phyloP scores from a whole-genome alignment of 1,139 yeast species.

The Taphrina wiesneri region DNA sequence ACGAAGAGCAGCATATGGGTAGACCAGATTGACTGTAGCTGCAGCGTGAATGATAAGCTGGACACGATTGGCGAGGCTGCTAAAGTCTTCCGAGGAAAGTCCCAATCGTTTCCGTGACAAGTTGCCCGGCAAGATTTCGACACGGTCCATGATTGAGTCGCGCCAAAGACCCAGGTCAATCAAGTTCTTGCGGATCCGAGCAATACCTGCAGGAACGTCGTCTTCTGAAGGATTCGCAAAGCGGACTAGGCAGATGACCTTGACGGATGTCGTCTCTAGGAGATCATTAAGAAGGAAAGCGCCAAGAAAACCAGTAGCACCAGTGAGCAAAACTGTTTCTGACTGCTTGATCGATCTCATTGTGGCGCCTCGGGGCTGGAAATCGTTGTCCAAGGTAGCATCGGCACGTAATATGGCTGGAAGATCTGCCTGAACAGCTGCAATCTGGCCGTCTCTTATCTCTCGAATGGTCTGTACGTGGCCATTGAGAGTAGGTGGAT shows the following conservation, averaged over 20 bases:
- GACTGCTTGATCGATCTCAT: conserved; percentile 9
- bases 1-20: conserved; percentile 83
- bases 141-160: conserved; percentile 57
- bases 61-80: conserved; percentile 55
- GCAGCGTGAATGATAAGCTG: conserved; percentile 93
- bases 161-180: conserved; percentile 85
- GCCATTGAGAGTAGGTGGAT: conserved; percentile 76
- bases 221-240: conserved; percentile 61
- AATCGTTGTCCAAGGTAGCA: conserved; percentile 41
- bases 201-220: conserved; percentile 54
- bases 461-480: conserved; percentile 65
- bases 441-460: conserved; percentile 19
- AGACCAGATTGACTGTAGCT: conserved; percentile 97
- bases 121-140: conserved; percentile 80
- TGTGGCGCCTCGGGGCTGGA: conserved; percentile 12
- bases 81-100: conserved; percentile 60
- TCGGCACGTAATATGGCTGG: conserved; percentile 66
- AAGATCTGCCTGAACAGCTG: conserved; percentile 54
- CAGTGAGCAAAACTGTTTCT: conserved; percentile 79
- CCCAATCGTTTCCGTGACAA: conserved; percentile 73
- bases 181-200: conserved; percentile 73
- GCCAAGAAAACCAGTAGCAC: conserved; percentile 94
- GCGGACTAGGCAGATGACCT: conserved; percentile 84
- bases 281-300: conserved; percentile 80
- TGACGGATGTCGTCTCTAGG: conserved; percentile 55